Evolutionary conservation across 306 rosid species (phyloP), one percentile per base, ranked within the genome.

Genomic region (Potentilla sterilis): DNA sequence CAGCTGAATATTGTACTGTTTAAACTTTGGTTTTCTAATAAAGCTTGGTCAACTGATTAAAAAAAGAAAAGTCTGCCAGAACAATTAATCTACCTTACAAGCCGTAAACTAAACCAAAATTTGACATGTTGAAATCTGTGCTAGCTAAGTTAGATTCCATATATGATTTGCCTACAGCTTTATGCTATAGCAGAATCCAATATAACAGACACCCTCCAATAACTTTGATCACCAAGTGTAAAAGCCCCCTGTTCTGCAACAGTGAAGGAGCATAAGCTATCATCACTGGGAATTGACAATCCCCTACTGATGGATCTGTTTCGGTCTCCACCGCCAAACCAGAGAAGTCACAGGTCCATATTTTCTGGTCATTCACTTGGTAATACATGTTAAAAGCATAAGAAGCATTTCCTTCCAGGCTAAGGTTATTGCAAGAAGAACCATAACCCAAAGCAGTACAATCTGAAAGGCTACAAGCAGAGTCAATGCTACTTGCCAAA

Each of bases 371-470:
- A 64, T 92, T 77, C 7, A 90, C 79, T 81, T 92, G 98, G 81
- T 86, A 92, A 73, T 87, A 92, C 96, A 92, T 92, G 85, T 92
- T 92, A 68, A 92, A 92, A 44, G 98, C 98, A 84, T 90, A 92
- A 62, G 98, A 95, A 8, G 98, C 98, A 88, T 95, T 95, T 21
- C 89, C 93, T 80, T 81, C 41, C 1, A n/a, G n/a, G n/a, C n/a
- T 90, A 19, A 95, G 79, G 32, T 79, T 59, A 78, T 83, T 89
- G 77, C 98, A 95, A n/a, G 98, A 95, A 68, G 89, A 92, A 4
- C 98, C 98, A 85, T 82, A 92, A 1, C 95, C 97, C 70, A 95
- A n/a, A 16, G 97, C 83, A 51, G 98, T 95, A 63, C 98, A 95
- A 80, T 95, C 98, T 21, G 98, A 90, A 41, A 76, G 42, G 83